Evolutionary conservation across 768 basidiomycete species (phyloP), one percentile per base, ranked within the genome.

Genomic region (Trametes cubensis): DNA sequence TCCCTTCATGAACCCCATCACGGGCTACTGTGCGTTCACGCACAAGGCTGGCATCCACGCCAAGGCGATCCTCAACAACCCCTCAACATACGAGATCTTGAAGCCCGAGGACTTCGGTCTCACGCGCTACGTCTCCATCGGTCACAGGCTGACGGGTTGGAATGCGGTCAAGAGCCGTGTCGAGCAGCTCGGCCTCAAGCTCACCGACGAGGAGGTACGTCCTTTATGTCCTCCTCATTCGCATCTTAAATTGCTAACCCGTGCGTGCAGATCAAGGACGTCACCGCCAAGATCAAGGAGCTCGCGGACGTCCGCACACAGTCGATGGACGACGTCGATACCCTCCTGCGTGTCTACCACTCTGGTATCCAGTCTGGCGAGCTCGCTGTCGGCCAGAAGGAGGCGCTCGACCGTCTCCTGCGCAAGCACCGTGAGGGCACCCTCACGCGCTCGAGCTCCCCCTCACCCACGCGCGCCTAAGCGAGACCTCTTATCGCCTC

Each of bases 21-120:
- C 92, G 88, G 97, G 97, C 17, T 99, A 98, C 78, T 98, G 97
- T 73, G 97, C 97, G 4, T 99, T 99, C 81, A 99, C 97, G 26
- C 97, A 98, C 88, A 98, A 99, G 88, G 97, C 97, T 21, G 97
- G 97, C 74, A 99, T 99, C 66, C 97, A 99, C 77, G 97, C 97
- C 79, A 99, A 99, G 84, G 97, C 97, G 41, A 99, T 99, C 76
- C 86, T 95, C 65, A 97, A 98, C 81, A 99, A 99, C 83, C 97
- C 97, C 2, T 93, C 91, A 71, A 99, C 97, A 11, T 99, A 98
- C 77, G 96, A 99, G 78, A 98, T 98, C 75, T 85, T 97, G 76
- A 98, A 95, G 86, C 97, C 97, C 17, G 94, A 96, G 76, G 97
- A 99, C 79, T 99, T 99, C 71, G 97, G 97, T 69, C 84, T 99